Base-by-base conservation (phyloP, 768 basidiomycete genomes). In the Tylopilus felleus region DNA sequence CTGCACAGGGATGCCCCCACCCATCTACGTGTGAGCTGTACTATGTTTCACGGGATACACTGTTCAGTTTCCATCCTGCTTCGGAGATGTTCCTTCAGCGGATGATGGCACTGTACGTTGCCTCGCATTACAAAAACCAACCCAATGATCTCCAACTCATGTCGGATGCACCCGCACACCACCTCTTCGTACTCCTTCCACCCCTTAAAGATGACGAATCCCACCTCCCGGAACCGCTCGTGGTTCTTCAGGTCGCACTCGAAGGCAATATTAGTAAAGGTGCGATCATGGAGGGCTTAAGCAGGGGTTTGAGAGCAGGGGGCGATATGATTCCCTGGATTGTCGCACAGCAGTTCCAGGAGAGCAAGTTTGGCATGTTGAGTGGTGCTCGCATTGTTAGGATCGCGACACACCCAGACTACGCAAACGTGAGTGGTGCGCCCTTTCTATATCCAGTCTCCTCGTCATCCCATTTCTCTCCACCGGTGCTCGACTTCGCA, bases 291-390 rank as follows among this genome's bases (percentile, higher is more conserved):
- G 93, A 94, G 55, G 89, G 90, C 25, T 66, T 98, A 14, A 82
- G 85, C 29, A 79, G 93, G 40, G 96, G 96, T 13, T 75, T 87
- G 65, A 80, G 92, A 52, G 88, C 90, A 2, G 88, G 92, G 0
- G 97, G 97, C 1, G 97, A 99, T 73, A 85, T 99, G 84, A 97
- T 99, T 55, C 97, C 97, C 0, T 99, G 97, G 96, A 76, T 97
- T 23, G 76, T 99, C 43, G 85, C 90, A 41, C 93, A 94, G 69
- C 85, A 98, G 76, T 99, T 91, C 77, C 93, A 97, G 75, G 97
- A 99, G 71, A 87, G 81, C 60, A 88, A 90, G 67, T 99, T 99
- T 71, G 96, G 92, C 7, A 77, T 82, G 72, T 74, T 99, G 59
- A 93, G 91, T 38, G 97, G 97, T 0, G 96, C 90, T 7, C 76